Base-by-base conservation (phyloP, 495 filamentous ascomycete genomes). In the Penicillium mononematosum region DNA sequence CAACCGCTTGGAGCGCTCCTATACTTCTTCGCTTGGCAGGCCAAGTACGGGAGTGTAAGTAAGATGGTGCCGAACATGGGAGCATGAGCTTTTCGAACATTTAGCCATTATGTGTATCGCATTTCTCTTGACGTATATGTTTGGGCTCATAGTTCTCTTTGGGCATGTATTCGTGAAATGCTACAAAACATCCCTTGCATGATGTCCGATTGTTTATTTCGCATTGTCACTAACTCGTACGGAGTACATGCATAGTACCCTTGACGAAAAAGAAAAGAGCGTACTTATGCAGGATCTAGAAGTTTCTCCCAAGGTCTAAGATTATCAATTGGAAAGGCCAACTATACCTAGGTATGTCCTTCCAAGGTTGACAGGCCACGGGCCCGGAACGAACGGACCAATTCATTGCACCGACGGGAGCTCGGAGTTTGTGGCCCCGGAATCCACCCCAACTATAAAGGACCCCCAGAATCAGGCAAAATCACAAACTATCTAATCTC, bases 11-110 rank as follows among this genome's bases (percentile, higher is more conserved):
- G 90, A 0, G 91, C 89, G 2, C 69, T 98, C 34, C 68, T 94
- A 59, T 98, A 98, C 70, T 98, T 96, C 70, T 97, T 96, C 68
- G 94, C 92, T 14, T 98, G 94, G 94, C 93, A 97, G 71, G 92
- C 91, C 19, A 98, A 98, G 74, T 96, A 96, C 68, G 94, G 94
- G 19, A 92, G 85, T 63, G 82, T 84, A 24, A 84, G 80, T 56
- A 73, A 72, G 36, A 67, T 68, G 54, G 17, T 46, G 3, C 25
- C 52, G 9, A 36, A 34, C 9, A 10, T 17, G 44, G 14, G 22
- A 29, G 22, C 32, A 17, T 45, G 34, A 45, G 4, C 9, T 34
- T 36, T 17, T n/a, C 22, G 8, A 32, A 20, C 6, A 9, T 39
- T 39, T 29, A 47, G 16, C 27, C 12, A 32, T 32, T 2, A 12